Percentiles rank a stretch among this genome's conserved stretches.
Evolutionary conservation across 495 filamentous ascomycete genomes (phyloP).

Genomic region (Podospora pseudoanserina): DNA sequence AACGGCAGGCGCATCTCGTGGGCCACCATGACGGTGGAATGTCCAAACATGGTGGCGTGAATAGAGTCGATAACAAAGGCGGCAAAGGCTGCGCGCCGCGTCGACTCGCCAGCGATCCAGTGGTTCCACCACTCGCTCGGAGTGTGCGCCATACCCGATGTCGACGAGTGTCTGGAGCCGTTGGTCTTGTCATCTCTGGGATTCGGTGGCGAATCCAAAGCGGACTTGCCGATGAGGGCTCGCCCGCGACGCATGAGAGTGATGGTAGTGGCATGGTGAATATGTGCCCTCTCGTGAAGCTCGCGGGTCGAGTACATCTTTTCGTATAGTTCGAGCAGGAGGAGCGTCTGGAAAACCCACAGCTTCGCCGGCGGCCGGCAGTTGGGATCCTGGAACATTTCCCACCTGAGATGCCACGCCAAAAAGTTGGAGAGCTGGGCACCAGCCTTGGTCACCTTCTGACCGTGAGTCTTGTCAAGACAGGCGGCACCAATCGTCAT

Average conservation of each 20-base stretch:
- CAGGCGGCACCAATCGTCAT: slow-evolving; percentile 92
- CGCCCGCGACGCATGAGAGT: slow-evolving; percentile 92
- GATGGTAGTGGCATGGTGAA: slow-evolving; percentile 93
- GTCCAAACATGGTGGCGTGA: slow-evolving; percentile 97
- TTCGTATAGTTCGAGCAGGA: slow-evolving; percentile 90
- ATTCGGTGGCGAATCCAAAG: slow-evolving; percentile 83
- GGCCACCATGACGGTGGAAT: slow-evolving; percentile 94
- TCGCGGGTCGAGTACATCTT: slow-evolving; percentile 92
- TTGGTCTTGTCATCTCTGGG: slow-evolving; percentile 61
- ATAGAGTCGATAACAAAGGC: slow-evolving; percentile 95
- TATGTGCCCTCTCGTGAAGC: slow-evolving; percentile 92
- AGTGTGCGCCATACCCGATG: slow-evolving; percentile 55
- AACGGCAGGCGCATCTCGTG: slow-evolving; percentile 91
- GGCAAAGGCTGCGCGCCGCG: slow-evolving; percentile 83
- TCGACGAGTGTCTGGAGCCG: slow-evolving; percentile 58
- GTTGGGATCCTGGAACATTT: slow-evolving; percentile 85
- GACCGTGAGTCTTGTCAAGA: slow-evolving; percentile 74
- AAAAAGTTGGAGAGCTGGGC: slow-evolving; percentile 80
- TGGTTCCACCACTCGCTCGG: slow-evolving; percentile 92
- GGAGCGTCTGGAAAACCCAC: slow-evolving; percentile 93
- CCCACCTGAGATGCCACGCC: slow-evolving; percentile 88
- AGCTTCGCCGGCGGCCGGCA: slow-evolving; percentile 93
- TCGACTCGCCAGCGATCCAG: slow-evolving; percentile 95
- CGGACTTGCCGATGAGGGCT: slow-evolving; percentile 85
- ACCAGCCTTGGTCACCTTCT: slow-evolving; percentile 65